Evolutionary conservation across 495 filamentous ascomycete species (phyloP).

Genomic region (Schizothecium vesticola): DNA sequence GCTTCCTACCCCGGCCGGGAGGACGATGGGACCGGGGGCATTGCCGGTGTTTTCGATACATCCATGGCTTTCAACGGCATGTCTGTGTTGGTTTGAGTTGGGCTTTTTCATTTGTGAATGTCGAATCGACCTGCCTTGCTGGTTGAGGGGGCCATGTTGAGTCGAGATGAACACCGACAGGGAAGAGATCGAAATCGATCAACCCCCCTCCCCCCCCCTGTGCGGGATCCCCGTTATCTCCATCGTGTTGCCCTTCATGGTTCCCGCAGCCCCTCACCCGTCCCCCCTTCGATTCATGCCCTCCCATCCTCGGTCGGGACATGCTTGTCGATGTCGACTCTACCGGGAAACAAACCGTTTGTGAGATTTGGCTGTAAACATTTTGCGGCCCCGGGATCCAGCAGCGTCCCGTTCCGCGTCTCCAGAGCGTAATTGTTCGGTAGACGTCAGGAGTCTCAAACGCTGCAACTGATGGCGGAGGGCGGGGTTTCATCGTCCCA

Average conservation of each 20-base stretch:
- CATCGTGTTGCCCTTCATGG: not conserved
- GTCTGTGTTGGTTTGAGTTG: not conserved
- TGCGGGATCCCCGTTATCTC: not conserved
- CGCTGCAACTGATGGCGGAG: not conserved
- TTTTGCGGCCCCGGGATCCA: not conserved
- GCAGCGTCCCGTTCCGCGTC: not conserved
- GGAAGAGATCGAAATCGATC: not conserved
- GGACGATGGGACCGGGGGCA: not conserved
- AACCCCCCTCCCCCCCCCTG: not conserved
- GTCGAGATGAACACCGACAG: not conserved
- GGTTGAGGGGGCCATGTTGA: not conserved
- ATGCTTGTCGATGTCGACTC: not conserved
- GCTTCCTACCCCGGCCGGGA: not conserved
- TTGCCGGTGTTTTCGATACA: not conserved
- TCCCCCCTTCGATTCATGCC: not conserved
- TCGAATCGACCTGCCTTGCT: not conserved
- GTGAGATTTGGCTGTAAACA: not conserved
- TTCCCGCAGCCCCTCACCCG: not conserved
- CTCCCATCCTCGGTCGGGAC: not conserved
- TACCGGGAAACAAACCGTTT: not conserved
- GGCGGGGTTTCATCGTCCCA: not conserved
- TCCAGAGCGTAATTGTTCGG: not conserved
- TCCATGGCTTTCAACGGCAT: not conserved
- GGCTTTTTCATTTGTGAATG: not conserved
- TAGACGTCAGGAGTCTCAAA: not conserved